Conservation (phyloP, 352 stramenopile species). For the Globisporangium radiosum region DNA sequence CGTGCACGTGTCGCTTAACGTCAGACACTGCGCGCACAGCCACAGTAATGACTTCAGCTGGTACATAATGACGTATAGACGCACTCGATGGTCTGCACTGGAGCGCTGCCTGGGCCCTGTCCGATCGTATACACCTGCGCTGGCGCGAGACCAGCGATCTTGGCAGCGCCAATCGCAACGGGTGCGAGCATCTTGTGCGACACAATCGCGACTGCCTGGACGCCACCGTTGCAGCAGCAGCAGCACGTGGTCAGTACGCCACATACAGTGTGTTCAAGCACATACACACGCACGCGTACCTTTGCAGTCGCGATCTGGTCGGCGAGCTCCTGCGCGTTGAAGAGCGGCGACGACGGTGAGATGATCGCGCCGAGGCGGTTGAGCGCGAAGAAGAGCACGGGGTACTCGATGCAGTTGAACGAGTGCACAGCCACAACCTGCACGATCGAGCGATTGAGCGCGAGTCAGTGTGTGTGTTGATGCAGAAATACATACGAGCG, state of each 20-base stretch:
- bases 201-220: slow-evolving; percentile 5
- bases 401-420: slow-evolving; percentile 50
- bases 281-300: slow-evolving; percentile 32
- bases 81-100: slow-evolving; percentile 27
- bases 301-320: slow-evolving; percentile 31
- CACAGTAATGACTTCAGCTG: too few species aligned
- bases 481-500: slow-evolving; percentile 1
- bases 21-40: too few species aligned
- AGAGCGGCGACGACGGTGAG: slow-evolving; percentile 30
- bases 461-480: background rate
- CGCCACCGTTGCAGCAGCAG: slow-evolving; percentile 8
- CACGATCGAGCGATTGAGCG: background rate
- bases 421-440: slow-evolving; percentile 38
- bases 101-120: background rate
- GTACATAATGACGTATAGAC: background rate
- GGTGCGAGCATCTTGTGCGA: slow-evolving; percentile 24
- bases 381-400: slow-evolving; percentile 34
- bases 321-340: slow-evolving; percentile 27
- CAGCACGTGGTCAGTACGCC: slow-evolving; percentile 7
- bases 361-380: slow-evolving; percentile 30
- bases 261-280: background rate
- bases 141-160: slow-evolving; percentile 5
- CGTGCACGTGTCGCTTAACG: too few species aligned
- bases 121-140: slow-evolving; percentile 26
- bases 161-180: slow-evolving; percentile 21